These are phyloP conservation scores for Cladosporium sp. DNA, from an alignment of 2,329 filamentous ascomycete species.

Conservation along the genomic window DNA sequence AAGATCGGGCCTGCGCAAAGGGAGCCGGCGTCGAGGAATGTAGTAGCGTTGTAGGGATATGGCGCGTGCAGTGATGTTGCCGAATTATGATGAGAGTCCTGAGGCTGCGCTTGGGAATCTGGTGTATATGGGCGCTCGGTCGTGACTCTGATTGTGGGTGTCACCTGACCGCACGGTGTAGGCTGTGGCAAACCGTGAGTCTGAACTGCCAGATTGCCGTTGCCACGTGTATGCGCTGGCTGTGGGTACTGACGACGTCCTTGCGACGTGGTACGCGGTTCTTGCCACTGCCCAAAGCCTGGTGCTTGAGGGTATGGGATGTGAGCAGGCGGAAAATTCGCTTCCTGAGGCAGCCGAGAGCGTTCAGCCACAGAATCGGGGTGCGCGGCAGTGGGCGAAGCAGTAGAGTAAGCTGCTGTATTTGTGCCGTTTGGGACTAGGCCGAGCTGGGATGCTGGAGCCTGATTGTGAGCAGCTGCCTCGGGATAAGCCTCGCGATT, in stretches of 20 bases:
- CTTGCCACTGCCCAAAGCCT: background rate
- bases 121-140: conserved; percentile 16
- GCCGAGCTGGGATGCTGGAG: background rate
- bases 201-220: conserved; percentile 2
- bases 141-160: conserved; percentile 23
- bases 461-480: conserved; percentile 2
- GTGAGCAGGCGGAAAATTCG: conserved; percentile 5
- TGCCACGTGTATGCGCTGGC: conserved; percentile 3
- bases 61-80: conserved; percentile 11
- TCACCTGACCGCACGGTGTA: conserved; percentile 13
- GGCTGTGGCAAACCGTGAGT: conserved; percentile 18
- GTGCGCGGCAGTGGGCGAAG: background rate
- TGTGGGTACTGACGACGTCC: background rate
- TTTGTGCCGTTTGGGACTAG: background rate
- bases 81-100: conserved; percentile 18
- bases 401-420: conserved; percentile 8
- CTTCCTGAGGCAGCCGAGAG: conserved; percentile 12
- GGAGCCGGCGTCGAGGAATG: background rate
- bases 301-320: conserved; percentile 1
- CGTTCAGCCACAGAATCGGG: conserved; percentile 3
- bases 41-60: background rate
- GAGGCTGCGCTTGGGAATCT: conserved; percentile 18
- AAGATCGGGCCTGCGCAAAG: background rate
- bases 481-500: background rate
- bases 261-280: background rate